Evolutionary conservation across 2,329 filamentous ascomycete genomes (phyloP).

Genomic region (Paraphaeosphaeria sporulosa): DNA sequence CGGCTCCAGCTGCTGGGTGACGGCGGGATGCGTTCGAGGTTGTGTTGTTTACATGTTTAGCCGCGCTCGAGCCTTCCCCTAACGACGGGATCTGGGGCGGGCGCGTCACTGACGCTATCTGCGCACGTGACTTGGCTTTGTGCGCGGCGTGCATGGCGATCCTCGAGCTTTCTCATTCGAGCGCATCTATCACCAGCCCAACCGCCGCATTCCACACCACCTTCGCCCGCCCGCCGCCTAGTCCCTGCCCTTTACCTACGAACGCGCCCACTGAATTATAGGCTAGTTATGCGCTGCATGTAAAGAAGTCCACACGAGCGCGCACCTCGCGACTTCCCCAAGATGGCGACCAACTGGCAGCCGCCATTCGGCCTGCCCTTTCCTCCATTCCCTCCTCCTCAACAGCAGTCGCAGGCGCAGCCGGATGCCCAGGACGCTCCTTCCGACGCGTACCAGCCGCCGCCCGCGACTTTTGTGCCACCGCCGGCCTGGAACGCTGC

Average conservation of each 20-base stretch:
- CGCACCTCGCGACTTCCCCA: slow-evolving; percentile 5
- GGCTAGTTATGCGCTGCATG: slow-evolving; percentile 1
- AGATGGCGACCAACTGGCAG: slow-evolving; percentile 43
- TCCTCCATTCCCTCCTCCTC: slow-evolving; percentile 24
- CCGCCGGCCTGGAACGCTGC: slow-evolving; percentile 14
- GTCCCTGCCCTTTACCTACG: background rate
- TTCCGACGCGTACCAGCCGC: slow-evolving; percentile 22
- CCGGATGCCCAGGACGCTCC: slow-evolving; percentile 14
- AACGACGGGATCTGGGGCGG: slow-evolving; percentile 15
- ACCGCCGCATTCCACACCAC: background rate
- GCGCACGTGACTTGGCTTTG: background rate
- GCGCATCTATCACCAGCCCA: slow-evolving; percentile 1
- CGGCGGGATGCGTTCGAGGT: slow-evolving; percentile 15
- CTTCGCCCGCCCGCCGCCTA: background rate
- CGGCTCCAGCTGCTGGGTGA: slow-evolving; percentile 21
- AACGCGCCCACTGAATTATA: background rate
- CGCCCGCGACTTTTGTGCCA: slow-evolving; percentile 24
- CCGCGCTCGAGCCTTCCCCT: slow-evolving; percentile 22
- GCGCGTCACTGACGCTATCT: background rate
- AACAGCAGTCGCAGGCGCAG: slow-evolving; percentile 17
- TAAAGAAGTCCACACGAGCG: background rate
- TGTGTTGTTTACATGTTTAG: slow-evolving; percentile 28
- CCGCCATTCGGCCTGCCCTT: slow-evolving; percentile 36
- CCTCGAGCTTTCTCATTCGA: slow-evolving; percentile 10
- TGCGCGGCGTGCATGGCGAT: slow-evolving; percentile 1